A percentile compares a stretch with the other conserved stretches of the same genome.
Evolutionary conservation across 1,139 yeast species (phyloP).

Genomic region (Saccharomyces hybrid): DNA sequence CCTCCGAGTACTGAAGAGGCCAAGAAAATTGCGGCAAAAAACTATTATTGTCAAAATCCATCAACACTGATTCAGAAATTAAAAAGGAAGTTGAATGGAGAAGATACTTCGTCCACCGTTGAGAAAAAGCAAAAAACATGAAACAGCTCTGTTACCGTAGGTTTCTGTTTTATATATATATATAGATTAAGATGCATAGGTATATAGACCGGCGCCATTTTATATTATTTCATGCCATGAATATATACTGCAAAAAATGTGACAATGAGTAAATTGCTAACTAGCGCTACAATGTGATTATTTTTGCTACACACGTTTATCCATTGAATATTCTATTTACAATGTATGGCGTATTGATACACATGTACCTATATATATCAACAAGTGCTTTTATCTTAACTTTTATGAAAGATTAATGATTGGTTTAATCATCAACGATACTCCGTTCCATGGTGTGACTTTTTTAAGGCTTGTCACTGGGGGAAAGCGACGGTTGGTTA

Average conservation of each 20-base stretch:
- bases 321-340: not conserved
- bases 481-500: not conserved
- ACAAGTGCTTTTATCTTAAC: not conserved
- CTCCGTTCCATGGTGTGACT: not conserved
- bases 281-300: not conserved
- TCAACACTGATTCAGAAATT: constrained; percentile 36
- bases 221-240: not conserved
- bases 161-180: not conserved
- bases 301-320: not conserved
- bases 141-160: not conserved
- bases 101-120: constrained; percentile 6
- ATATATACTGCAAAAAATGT: not conserved
- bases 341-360: not conserved
- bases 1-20: constrained; percentile 56
- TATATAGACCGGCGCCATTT: not conserved
- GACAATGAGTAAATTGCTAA: not conserved
- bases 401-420: not conserved
- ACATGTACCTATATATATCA: not conserved
- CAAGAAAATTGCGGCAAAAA: constrained; percentile 52
- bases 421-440: not conserved
- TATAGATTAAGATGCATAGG: not conserved
- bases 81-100: constrained; percentile 20
- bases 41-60: constrained; percentile 59
- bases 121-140: constrained; percentile 11
- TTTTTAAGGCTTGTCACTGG: not conserved